Conservation (phyloP, 495 filamentous ascomycete species). For the Staphylotrichum longicolle region DNA sequence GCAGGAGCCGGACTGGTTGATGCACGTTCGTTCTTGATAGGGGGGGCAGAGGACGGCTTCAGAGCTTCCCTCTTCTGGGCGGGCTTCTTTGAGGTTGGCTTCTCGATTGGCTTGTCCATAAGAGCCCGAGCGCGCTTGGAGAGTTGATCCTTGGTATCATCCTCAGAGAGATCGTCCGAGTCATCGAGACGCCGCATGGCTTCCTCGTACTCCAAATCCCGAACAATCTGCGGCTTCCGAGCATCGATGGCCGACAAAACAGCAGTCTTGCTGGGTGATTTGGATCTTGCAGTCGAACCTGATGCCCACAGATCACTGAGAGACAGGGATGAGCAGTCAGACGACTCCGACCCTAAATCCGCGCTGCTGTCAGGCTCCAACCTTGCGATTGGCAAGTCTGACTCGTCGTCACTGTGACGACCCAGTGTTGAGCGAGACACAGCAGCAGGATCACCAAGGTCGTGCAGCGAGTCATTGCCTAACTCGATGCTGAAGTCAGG, state of each 20-base stretch:
- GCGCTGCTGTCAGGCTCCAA: neutral
- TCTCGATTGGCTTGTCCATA: slow-evolving; percentile 29
- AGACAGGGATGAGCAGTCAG: slow-evolving; percentile 36
- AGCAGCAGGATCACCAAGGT: slow-evolving; percentile 17
- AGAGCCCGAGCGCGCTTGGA: slow-evolving; percentile 20
- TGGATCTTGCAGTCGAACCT: slow-evolving; percentile 28
- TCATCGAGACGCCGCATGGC: slow-evolving; percentile 37
- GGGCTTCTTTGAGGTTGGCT: slow-evolving; percentile 18
- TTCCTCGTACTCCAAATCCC: slow-evolving; percentile 38
- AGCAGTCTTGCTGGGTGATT: slow-evolving; percentile 24
- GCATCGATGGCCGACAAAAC: slow-evolving; percentile 23
- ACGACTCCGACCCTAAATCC: slow-evolving; percentile 18
- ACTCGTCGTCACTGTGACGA: slow-evolving; percentile 12
- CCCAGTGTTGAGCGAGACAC: neutral
- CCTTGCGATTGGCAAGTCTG: neutral
- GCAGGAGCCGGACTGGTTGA: neutral
- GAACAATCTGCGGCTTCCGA: slow-evolving; percentile 21
- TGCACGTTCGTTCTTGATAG: slow-evolving; percentile 17
- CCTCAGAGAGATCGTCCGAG: slow-evolving; percentile 10
- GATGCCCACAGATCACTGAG: slow-evolving; percentile 40
- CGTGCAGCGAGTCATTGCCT: slow-evolving; percentile 27
- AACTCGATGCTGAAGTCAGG: slow-evolving; percentile 33
- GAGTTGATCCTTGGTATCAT: neutral
- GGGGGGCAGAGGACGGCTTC: slow-evolving; percentile 1
- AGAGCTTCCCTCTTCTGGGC: neutral